Percentiles rank a stretch among this genome's conserved stretches.
These are phyloP conservation scores for Henckelia pumila DNA, from an alignment of 257 asterid genomes.

Conservation along the genomic window DNA sequence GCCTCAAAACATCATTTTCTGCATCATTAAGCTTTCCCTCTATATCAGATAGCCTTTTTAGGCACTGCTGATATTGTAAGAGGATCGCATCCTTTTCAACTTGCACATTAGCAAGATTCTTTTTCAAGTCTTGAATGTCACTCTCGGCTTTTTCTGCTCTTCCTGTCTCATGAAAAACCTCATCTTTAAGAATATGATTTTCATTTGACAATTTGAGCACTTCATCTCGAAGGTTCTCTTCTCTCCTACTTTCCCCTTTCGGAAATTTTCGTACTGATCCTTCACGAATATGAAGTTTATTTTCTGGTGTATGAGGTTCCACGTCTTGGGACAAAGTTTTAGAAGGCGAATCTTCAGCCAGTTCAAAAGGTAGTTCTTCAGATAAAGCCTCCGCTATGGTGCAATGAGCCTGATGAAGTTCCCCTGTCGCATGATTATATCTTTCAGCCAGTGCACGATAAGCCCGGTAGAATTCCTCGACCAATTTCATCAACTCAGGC, in stretches of 20 bases:
- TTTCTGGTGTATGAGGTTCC: not conserved
- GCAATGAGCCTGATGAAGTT: slow-evolving; percentile 33
- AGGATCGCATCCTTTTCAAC: slow-evolving; percentile 38
- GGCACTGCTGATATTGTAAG: slow-evolving; percentile 42
- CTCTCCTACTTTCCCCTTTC: slow-evolving; percentile 28
- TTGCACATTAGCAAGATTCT: slow-evolving; percentile 29
- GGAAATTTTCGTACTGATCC: slow-evolving; percentile 21
- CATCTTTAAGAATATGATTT: slow-evolving; percentile 41
- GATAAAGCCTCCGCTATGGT: not conserved
- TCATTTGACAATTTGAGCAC: not conserved
- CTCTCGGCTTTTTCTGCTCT: slow-evolving; percentile 43
- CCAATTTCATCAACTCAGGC: slow-evolving; percentile 91
- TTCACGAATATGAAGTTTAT: slow-evolving; percentile 3
- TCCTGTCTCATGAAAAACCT: slow-evolving; percentile 44
- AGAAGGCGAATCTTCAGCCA: not conserved
- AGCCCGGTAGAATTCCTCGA: slow-evolving; percentile 91
- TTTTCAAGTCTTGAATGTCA: slow-evolving; percentile 38
- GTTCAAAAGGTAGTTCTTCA: not conserved
- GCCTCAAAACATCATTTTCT: slow-evolving; percentile 31
- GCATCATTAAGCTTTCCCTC: slow-evolving; percentile 38
- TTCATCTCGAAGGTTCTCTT: slow-evolving; percentile 23
- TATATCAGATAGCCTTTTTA: slow-evolving; percentile 34
- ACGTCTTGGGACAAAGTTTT: slow-evolving; percentile 28
- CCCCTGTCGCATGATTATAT: slow-evolving; percentile 83
- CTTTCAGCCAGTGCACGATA: slow-evolving; percentile 90